Conservation (phyloP, 768 basidiomycete species). For the Suillus luteus region DNA sequence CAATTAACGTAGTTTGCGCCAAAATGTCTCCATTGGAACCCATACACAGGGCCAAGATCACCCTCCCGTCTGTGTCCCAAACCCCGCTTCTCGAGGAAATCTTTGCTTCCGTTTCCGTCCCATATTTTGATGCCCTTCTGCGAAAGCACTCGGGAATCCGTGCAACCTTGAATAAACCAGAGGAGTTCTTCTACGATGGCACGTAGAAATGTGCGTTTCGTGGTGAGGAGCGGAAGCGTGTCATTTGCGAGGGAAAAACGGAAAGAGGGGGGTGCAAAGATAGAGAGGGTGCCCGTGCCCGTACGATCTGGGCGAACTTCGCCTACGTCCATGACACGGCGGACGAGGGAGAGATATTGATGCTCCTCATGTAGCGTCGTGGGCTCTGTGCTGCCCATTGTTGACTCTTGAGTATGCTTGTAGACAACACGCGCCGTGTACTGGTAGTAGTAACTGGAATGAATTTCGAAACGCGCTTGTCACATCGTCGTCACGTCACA, state of each 20-base stretch:
- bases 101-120: conserved; percentile 93
- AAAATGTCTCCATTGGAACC: conserved; percentile 96
- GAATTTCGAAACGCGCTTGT: not conserved
- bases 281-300: conserved; percentile 88
- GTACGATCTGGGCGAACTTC: conserved; percentile 87
- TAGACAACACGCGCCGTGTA: too few species aligned
- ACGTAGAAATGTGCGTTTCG: conserved; percentile 90
- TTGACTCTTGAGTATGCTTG: not conserved
- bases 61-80: conserved; percentile 84
- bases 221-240: conserved; percentile 88
- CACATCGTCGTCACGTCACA: not conserved
- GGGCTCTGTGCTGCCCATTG: conserved; percentile 12
- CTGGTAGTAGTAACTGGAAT: too few species aligned
- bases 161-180: conserved; percentile 89
- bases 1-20: conserved; percentile 81
- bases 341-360: conserved; percentile 87
- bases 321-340: conserved; percentile 72
- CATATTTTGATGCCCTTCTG: conserved; percentile 92
- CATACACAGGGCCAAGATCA: conserved; percentile 96
- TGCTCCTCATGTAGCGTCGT: conserved; percentile 67
- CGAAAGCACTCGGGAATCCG: conserved; percentile 76
- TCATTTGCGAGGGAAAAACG: conserved; percentile 83
- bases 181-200: conserved; percentile 93
- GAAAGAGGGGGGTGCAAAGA: conserved; percentile 89
- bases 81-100: conserved; percentile 83